Evolutionary conservation across 2,329 filamentous ascomycete genomes (phyloP).

Genomic region (Thielaviopsis musarum): DNA sequence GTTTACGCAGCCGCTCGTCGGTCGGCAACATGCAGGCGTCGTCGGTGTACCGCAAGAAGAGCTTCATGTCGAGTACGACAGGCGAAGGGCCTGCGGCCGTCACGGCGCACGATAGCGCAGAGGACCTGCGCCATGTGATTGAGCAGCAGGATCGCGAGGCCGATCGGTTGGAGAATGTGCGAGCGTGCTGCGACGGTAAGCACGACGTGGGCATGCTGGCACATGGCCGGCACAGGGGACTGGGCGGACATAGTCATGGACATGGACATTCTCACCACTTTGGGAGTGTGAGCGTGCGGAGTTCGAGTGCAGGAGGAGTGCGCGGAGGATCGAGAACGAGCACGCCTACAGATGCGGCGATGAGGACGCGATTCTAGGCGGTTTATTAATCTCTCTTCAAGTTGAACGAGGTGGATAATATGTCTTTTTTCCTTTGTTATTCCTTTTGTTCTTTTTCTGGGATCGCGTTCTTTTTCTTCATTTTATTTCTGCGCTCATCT

Average conservation of each 20-base stretch:
- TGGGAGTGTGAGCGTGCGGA: neutral
- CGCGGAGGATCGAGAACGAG: neutral
- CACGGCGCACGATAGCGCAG: conserved; percentile 58
- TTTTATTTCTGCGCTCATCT: neutral
- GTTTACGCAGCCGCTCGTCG: conserved; percentile 32
- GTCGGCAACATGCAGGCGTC: conserved; percentile 4
- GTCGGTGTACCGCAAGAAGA: conserved; percentile 8
- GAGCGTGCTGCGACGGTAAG: conserved; percentile 95
- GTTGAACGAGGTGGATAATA: too few species aligned
- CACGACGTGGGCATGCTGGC: conserved; percentile 52
- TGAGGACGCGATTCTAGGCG: neutral
- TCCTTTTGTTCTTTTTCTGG: neutral
- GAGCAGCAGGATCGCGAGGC: conserved; percentile 61
- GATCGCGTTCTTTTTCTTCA: neutral
- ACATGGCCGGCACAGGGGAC: conserved; percentile 19
- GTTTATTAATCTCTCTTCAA: too few species aligned
- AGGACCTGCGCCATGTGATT: conserved; percentile 66
- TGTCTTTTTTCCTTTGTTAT: neutral
- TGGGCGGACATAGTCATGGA: neutral
- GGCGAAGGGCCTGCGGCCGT: conserved; percentile 36
- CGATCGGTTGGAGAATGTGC: conserved; percentile 79
- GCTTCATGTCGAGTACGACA: conserved; percentile 19
- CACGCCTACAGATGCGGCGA: neutral
- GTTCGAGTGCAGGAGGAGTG: neutral
- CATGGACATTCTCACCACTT: conserved; percentile 3